These are phyloP conservation scores for Vigna radiata DNA, from an alignment of 306 rosid genomes.

Conservation along the genomic window DNA sequence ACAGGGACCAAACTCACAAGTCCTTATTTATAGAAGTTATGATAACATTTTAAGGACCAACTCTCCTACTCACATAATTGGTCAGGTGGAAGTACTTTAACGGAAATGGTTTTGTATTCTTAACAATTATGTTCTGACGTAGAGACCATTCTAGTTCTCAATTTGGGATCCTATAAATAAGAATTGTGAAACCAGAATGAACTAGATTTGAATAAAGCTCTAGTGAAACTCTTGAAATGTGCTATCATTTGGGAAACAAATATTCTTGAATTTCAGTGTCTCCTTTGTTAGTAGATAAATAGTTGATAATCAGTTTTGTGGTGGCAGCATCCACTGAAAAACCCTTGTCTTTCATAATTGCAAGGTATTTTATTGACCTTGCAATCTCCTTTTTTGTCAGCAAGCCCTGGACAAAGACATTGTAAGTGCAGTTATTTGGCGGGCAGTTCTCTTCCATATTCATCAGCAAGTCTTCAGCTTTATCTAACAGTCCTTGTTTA, in stretches of 20 bases:
- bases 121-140: conserved; percentile 12
- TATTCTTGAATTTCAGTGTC: conserved; percentile 40
- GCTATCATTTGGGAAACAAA: conserved; percentile 40
- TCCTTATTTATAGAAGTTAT: background rate
- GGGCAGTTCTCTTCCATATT: conserved; percentile 46
- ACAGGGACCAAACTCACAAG: background rate
- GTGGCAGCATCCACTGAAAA: conserved; percentile 49
- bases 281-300: conserved; percentile 37
- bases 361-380: conserved; percentile 44
- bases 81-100: no score
- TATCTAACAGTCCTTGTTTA: conserved; percentile 47
- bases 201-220: conserved; percentile 22
- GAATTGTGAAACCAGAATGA: background rate
- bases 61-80: no score
- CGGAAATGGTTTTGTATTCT: background rate
- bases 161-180: background rate
- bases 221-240: conserved; percentile 27
- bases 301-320: conserved; percentile 45
- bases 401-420: conserved; percentile 52
- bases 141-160: background rate
- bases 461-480: conserved; percentile 46
- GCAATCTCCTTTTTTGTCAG: conserved; percentile 41
- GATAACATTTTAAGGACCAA: no score
- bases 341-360: conserved; percentile 43
- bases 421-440: conserved; percentile 48